Conservation (phyloP, 177 flowering plant species). For the Tripterygium wilfordii region DNA sequence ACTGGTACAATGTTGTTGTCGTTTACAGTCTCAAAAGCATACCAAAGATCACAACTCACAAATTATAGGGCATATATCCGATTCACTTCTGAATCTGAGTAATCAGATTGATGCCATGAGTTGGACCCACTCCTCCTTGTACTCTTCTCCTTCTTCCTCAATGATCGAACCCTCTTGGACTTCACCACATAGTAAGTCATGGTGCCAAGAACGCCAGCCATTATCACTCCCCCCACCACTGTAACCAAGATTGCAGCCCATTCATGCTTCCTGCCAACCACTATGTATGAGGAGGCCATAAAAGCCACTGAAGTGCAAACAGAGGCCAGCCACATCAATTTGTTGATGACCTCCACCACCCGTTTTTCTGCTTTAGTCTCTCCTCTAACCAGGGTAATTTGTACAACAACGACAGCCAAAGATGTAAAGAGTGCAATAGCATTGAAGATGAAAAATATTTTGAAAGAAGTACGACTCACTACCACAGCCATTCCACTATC, state of each 20-base stretch:
- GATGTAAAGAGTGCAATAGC: conserved; percentile 67
- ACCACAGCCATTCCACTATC: conserved; percentile 41
- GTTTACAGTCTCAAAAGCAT: background rate
- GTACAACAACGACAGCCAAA: conserved; percentile 72
- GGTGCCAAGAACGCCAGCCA: conserved; percentile 64
- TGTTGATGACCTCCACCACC: conserved; percentile 62
- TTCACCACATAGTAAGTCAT: conserved; percentile 64
- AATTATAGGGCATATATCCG: conserved; percentile 46
- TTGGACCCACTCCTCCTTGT: conserved; percentile 44
- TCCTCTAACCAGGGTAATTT: conserved; percentile 67
- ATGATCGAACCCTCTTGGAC: conserved; percentile 40
- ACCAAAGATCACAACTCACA: too few species aligned
- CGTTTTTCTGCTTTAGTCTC: conserved; percentile 62
- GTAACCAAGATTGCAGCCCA: conserved; percentile 65
- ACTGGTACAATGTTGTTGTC: too few species aligned
- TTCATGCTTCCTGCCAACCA: conserved; percentile 36
- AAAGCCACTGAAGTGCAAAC: conserved; percentile 67
- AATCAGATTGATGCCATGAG: conserved; percentile 57
- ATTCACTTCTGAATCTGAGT: conserved; percentile 47
- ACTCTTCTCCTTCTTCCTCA: conserved; percentile 43
- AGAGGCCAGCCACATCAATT: conserved; percentile 78
- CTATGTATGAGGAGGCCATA: conserved; percentile 57
- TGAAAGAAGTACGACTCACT: conserved; percentile 34
- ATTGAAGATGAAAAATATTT: conserved; percentile 64
- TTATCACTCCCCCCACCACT: conserved; percentile 54